Conservation (phyloP, 306 rosid species). For the Cicer cuneatum region DNA sequence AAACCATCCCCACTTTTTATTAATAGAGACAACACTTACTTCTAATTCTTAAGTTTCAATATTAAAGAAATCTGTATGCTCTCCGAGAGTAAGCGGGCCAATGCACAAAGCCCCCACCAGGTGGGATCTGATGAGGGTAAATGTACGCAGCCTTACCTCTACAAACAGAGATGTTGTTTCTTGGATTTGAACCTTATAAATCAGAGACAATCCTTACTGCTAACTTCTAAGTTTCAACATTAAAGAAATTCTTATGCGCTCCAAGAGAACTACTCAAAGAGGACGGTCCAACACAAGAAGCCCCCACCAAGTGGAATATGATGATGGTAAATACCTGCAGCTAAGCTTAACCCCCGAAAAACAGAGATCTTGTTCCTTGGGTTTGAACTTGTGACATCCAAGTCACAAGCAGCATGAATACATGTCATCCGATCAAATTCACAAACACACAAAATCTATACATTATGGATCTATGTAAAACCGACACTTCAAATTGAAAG, state of each 20-base stretch:
- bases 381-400: neutral
- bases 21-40: constrained; percentile 1
- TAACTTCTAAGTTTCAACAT: constrained; percentile 14
- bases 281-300: neutral
- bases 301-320: neutral
- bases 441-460: constrained; percentile 4
- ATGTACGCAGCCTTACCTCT: neutral
- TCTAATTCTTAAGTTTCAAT: constrained; percentile 12
- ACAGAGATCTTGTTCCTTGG: neutral
- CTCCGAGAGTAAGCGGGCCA: neutral
- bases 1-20: constrained; percentile 21
- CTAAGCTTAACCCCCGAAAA: neutral
- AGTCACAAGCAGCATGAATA: neutral
- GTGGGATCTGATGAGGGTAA: constrained; percentile 1
- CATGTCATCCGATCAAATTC: constrained; percentile 16
- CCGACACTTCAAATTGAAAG: neutral
- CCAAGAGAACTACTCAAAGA: constrained; percentile 6
- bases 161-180: neutral
- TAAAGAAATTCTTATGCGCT: constrained; percentile 5
- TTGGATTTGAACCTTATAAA: neutral
- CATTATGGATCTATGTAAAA: neutral
- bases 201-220: neutral
- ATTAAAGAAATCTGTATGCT: constrained; percentile 2
- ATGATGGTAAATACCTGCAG: neutral
- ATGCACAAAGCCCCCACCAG: neutral